Evolutionary conservation across 179 eudicot genomes (phyloP), one percentile per base, ranked within the genome.

Genomic region (Sideroxylon spinosum): DNA sequence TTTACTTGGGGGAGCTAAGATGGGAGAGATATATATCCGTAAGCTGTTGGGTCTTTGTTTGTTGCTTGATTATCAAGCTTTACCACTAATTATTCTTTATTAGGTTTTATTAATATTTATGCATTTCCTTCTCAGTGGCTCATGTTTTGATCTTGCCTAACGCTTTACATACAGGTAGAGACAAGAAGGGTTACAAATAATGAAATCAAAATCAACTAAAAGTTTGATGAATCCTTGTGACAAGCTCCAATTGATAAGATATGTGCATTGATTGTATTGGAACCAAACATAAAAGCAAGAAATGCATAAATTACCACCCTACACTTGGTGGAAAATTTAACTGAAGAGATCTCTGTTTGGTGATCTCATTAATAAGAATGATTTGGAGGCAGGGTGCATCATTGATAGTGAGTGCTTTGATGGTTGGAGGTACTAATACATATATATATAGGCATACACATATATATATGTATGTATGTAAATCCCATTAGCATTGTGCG

Each of bases 341-440:
- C 23, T 20, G 3, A 68, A 16, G 50, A 29, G 50, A 37, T 29
- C 19, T 67, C 23, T 68, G 49, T 29, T 68, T 14, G 20, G 71
- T 68, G 71, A 68, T 68, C 23, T 68, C 11, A 16, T 68, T 3
- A 68, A 68, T 68, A 9, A 37, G 55, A 22, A 48, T n/a, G 73
- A 69, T 69, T 69, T 48, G 28, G 28, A 20, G 73, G 73, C 73
- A 69, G 73, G 73, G 46, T 48, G 48, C 55, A 69, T 69, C 73
- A 69, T 2, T 8, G 55, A 48, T 17, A 69, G 25, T 22, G 55
- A 19, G 26, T 48, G 28, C 73, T 46, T 69, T 69, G 55, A 44
- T 22, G 73, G n/a, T 32, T 32, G n/a, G 71, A 32, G 20, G 29
- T 9, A 37, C 44, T 3, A 37, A 37, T 37, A 37, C 5, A 37